phyloP scores from a whole-genome alignment of 352 stramenopile species.

The Phytopythium chamaehyphon region DNA sequence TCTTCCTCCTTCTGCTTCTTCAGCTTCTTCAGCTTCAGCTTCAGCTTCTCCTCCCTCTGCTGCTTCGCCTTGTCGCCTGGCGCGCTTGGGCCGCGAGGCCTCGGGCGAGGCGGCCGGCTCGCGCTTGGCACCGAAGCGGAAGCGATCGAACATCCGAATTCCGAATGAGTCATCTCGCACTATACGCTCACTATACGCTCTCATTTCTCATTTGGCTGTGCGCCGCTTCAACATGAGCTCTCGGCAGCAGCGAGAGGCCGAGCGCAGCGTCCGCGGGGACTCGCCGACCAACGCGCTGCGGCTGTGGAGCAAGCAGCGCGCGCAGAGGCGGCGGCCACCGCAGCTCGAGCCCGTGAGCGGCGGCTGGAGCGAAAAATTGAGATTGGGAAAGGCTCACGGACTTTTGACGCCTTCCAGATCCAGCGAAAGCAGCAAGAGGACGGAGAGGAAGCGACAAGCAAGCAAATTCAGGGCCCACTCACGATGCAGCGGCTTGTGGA shows the following conservation, averaged over 20 bases:
- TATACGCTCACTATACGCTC: background rate
- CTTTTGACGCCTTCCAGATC: no score
- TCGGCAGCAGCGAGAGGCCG: slow-evolving; percentile 7
- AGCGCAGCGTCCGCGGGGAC: slow-evolving; percentile 33
- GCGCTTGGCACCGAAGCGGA: slow-evolving; percentile 59
- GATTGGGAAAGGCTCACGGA: no score
- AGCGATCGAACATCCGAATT: slow-evolving; percentile 63
- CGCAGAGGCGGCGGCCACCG: slow-evolving; percentile 11
- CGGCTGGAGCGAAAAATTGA: no score
- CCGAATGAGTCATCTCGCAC: background rate
- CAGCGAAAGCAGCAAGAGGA: background rate
- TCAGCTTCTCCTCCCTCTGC: background rate
- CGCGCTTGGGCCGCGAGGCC: background rate
- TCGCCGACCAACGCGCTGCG: slow-evolving; percentile 44
- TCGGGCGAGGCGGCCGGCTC: slow-evolving; percentile 14
- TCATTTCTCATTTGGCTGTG: background rate
- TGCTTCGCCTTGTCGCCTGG: background rate
- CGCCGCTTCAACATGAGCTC: slow-evolving; percentile 2
- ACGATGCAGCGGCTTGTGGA: slow-evolving; percentile 52
- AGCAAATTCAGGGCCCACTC: slow-evolving; percentile 44
- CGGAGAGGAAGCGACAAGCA: slow-evolving; percentile 18
- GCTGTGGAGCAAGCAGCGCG: slow-evolving; percentile 26
- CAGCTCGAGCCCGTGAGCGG: slow-evolving; percentile 18
- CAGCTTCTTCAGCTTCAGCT: no score
- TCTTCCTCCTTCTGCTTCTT: no score